Evolutionary conservation across 208 protist species (phyloP).

Genomic region (Trypanosoma brucei): DNA sequence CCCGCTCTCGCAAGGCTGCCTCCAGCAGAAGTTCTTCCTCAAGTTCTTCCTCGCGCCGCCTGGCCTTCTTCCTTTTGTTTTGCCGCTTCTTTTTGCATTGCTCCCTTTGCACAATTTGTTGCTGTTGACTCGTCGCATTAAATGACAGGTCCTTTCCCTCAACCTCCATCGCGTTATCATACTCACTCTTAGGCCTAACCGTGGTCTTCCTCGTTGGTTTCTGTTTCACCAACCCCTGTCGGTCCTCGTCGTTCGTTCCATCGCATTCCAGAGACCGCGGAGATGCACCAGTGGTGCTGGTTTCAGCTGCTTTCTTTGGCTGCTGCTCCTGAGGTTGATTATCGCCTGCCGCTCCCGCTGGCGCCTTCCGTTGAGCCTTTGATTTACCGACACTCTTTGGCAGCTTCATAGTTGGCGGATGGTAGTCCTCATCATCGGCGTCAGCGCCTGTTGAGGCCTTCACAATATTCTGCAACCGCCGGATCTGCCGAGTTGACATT

Average conservation of each 20-base stretch:
- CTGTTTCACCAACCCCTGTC: background rate
- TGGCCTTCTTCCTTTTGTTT: conserved; percentile 24
- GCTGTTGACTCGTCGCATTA: background rate
- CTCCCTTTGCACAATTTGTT: background rate
- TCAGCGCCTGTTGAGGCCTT: conserved; percentile 66
- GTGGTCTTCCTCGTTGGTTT: conserved; percentile 1
- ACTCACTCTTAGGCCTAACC: conserved; percentile 12
- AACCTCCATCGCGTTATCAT: background rate
- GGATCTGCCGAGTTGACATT: conserved; percentile 83
- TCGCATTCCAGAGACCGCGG: background rate
- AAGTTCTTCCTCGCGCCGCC: conserved; percentile 31
- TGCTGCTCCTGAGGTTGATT: background rate
- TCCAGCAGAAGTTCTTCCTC: conserved; percentile 79
- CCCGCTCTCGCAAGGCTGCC: conserved; percentile 35
- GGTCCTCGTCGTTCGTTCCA: background rate
- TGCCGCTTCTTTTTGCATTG: conserved; percentile 32
- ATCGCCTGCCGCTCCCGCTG: background rate
- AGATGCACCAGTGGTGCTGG: background rate
- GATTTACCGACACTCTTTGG: conserved; percentile 3
- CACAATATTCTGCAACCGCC: conserved; percentile 71
- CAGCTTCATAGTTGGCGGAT: conserved; percentile 15
- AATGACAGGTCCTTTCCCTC: background rate
- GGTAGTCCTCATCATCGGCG: conserved; percentile 25
- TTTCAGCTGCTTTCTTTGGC: background rate
- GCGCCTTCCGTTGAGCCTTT: background rate